Conservation (phyloP, 192 early-diverging fungal genomes). For the Dissophora globulifera region DNA sequence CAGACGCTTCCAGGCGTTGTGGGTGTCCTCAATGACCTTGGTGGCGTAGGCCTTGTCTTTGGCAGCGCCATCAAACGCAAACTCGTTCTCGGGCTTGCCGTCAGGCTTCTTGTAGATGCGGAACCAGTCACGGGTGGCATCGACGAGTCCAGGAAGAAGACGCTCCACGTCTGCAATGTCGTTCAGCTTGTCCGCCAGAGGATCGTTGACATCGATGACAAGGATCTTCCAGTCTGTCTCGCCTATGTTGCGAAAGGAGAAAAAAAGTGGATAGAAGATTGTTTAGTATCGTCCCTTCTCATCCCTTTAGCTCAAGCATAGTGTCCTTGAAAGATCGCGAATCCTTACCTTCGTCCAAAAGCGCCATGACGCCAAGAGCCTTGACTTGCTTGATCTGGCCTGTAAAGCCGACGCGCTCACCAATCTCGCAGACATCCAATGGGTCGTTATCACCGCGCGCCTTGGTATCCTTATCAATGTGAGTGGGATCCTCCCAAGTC, state of each 20-base stretch:
- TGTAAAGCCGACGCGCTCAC: constrained; percentile 86
- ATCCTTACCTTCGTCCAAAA: constrained; percentile 89
- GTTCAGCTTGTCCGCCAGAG: constrained; percentile 94
- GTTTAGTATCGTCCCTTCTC: not conserved
- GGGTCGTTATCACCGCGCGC: constrained; percentile 98
- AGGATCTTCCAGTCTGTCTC: constrained; percentile 99
- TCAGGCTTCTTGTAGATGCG: constrained; percentile 99
- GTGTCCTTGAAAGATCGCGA: not conserved
- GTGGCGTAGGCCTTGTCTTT: constrained; percentile 87
- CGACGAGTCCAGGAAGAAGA: constrained; percentile 93
- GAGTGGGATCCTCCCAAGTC: constrained; percentile 99
- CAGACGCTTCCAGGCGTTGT: constrained; percentile 92
- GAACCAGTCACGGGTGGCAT: constrained; percentile 99
- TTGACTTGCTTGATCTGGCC: constrained; percentile 99
- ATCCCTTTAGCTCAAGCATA: not conserved
- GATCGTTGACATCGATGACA: constrained; percentile 98
- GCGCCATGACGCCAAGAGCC: constrained; percentile 97
- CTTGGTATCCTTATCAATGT: constrained; percentile 91
- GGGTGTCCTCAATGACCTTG: constrained; percentile 90
- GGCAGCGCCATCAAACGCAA: constrained; percentile 93
- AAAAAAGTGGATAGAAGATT: not conserved
- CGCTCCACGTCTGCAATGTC: constrained; percentile 98
- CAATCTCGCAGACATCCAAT: constrained; percentile 98
- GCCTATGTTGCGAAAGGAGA: constrained; percentile 20
- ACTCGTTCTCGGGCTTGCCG: constrained; percentile 99